A percentile compares a stretch with the other conserved stretches of the same genome.
These are phyloP conservation scores for Aureobasidium melanogenum DNA, from an alignment of 2,329 filamentous ascomycete genomes.

Conservation along the genomic window DNA sequence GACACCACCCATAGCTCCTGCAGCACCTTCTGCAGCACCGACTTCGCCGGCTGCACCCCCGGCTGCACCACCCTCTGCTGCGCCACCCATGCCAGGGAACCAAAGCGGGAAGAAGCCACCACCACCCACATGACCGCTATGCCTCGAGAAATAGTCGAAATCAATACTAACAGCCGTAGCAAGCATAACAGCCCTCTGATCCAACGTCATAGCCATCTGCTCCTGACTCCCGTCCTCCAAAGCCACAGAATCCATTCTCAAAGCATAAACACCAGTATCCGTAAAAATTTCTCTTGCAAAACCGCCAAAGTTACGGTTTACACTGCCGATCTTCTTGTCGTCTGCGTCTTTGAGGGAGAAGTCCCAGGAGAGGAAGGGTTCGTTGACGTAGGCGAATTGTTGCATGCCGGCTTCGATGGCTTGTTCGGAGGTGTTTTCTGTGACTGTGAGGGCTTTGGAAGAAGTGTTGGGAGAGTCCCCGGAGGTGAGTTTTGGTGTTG, in stretches of 20 bases:
- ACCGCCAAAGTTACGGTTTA: slow-evolving; percentile 55
- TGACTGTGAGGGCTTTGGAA: slow-evolving; percentile 37
- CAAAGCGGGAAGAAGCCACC: slow-evolving; percentile 46
- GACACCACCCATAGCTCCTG: slow-evolving; percentile 24
- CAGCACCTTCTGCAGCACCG: slow-evolving; percentile 29
- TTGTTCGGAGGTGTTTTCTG: slow-evolving; percentile 22
- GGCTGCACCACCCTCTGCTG: slow-evolving; percentile 27
- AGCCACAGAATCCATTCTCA: slow-evolving; percentile 54
- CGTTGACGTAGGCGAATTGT: slow-evolving; percentile 55
- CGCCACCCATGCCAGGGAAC: slow-evolving; percentile 34
- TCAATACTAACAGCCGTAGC: slow-evolving; percentile 57
- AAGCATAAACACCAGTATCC: slow-evolving; percentile 55
- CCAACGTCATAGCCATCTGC: slow-evolving; percentile 50
- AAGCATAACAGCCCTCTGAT: slow-evolving; percentile 58
- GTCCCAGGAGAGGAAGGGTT: slow-evolving; percentile 57
- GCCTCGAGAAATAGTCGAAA: slow-evolving; percentile 59
- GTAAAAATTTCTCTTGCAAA: slow-evolving; percentile 58
- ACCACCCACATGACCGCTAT: slow-evolving; percentile 38
- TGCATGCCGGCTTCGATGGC: slow-evolving; percentile 38
- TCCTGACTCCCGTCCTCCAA: slow-evolving; percentile 16
- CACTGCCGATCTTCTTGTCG: slow-evolving; percentile 46
- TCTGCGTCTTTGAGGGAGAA: slow-evolving; percentile 49
- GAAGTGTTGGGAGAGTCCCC: slow-evolving; percentile 41
- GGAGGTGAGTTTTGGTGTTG: slow-evolving; percentile 31
- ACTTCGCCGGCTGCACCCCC: slow-evolving; percentile 16